These are phyloP conservation scores for Kluyveromyces marxianus DNA, from an alignment of 1,139 yeast genomes.

Conservation along the genomic window DNA sequence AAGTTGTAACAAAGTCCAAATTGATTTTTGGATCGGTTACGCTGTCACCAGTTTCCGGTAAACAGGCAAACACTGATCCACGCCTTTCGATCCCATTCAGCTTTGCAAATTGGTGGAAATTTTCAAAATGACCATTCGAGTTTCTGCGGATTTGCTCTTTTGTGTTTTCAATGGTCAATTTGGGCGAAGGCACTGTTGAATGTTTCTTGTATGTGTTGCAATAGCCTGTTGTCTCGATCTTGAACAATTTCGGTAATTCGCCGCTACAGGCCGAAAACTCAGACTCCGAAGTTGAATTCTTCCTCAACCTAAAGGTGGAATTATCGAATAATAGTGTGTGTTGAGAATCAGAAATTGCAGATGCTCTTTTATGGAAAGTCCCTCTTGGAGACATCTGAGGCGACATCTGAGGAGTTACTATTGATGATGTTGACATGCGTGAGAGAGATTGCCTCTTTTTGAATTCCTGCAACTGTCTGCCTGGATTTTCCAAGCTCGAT, in stretches of 20 bases:
- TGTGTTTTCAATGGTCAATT: conserved; percentile 18
- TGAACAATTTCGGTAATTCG: background rate
- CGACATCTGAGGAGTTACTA: background rate
- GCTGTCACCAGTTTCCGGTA: conserved; percentile 17
- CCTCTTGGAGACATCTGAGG: conserved; percentile 1
- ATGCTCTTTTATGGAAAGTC: background rate
- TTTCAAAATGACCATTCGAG: conserved; percentile 16
- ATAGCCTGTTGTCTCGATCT: background rate
- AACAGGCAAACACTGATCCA: conserved; percentile 20
- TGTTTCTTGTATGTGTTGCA: background rate
- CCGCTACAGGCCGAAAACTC: too few species aligned
- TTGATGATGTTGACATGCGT: background rate
- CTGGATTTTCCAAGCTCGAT: conserved; percentile 1
- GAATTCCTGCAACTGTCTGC: background rate
- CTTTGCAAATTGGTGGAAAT: conserved; percentile 18
- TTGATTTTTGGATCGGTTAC: background rate
- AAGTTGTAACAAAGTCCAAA: background rate
- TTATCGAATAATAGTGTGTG: background rate
- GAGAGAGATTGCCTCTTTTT: background rate
- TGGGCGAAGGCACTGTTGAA: conserved; percentile 10
- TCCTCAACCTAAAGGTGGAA: background rate
- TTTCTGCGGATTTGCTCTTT: conserved; percentile 25
- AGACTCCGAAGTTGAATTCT: too few species aligned
- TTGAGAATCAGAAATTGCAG: background rate
- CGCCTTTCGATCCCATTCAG: conserved; percentile 15